These are phyloP conservation scores for Populus hybrid DNA, from an alignment of 441 rosid genomes.

Conservation along the genomic window DNA sequence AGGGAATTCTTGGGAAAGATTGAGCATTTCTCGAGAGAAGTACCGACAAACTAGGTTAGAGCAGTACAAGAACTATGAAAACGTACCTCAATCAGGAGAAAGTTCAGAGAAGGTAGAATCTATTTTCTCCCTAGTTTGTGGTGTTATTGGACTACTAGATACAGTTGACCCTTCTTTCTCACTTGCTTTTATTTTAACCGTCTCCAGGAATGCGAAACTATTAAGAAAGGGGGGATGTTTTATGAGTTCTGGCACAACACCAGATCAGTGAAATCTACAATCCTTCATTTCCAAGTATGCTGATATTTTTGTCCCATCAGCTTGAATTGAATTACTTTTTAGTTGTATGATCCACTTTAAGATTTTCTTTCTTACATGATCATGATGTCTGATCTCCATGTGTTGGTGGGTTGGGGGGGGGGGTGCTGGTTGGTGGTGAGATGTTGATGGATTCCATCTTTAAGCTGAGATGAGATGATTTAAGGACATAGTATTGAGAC, in stretches of 20 bases:
- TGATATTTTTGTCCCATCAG: too few species aligned
- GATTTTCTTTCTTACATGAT: too few species aligned
- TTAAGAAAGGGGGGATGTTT: constrained; percentile 49
- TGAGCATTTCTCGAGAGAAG: constrained; percentile 70
- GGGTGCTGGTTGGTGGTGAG: too few species aligned
- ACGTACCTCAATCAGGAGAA: constrained; percentile 66
- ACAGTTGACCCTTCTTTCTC: too few species aligned
- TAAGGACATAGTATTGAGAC: neutral
- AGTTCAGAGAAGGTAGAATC: constrained; percentile 52
- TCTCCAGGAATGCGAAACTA: constrained; percentile 45
- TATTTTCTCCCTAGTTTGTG: too few species aligned
- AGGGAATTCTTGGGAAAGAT: constrained; percentile 94
- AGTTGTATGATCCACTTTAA: neutral
- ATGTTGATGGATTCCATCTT: too few species aligned
- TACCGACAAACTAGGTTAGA: constrained; percentile 81
- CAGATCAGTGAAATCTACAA: constrained; percentile 78
- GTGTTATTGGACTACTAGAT: neutral
- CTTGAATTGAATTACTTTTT: neutral
- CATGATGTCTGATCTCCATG: too few species aligned
- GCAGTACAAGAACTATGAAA: constrained; percentile 91
- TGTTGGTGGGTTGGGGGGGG: too few species aligned
- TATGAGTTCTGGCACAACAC: constrained; percentile 67
- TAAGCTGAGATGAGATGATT: neutral
- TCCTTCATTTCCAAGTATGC: constrained; percentile 76
- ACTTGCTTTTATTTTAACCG: neutral